A percentile compares a stretch with the other conserved stretches of the same genome.
phyloP scores from a whole-genome alignment of 805 yeast species.

The Cyberlindnera mississippiensis region DNA sequence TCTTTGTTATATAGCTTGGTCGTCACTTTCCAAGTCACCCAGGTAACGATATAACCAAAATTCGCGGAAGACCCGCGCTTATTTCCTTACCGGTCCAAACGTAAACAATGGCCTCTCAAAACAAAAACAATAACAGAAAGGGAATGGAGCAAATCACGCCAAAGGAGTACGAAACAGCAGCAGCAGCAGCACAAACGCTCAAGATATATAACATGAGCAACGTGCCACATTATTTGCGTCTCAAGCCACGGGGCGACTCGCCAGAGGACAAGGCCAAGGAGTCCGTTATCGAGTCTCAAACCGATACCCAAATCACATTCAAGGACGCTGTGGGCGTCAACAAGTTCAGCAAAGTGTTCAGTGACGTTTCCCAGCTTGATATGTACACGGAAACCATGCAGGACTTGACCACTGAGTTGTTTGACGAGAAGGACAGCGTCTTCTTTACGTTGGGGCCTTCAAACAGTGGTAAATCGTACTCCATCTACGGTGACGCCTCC shows the following conservation, averaged over 20 bases:
- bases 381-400: constrained; percentile 31
- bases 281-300: constrained; percentile 24
- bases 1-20: too few species aligned
- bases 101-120: constrained; percentile 10
- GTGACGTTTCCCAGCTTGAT: constrained; percentile 32
- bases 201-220: constrained; percentile 8
- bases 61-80: constrained; percentile 2
- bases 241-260: constrained; percentile 31
- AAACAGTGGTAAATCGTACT: constrained; percentile 45
- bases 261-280: constrained; percentile 13
- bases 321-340: constrained; percentile 24
- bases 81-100: constrained; percentile 9
- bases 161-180: too few species aligned
- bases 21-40: too few species aligned
- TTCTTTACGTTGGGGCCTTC: constrained; percentile 52
- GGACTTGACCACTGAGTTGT: constrained; percentile 18
- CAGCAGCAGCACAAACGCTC: background rate
- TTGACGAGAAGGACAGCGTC: constrained; percentile 37
- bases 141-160: too few species aligned
- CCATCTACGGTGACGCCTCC: constrained; percentile 33
- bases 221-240: constrained; percentile 36
- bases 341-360: constrained; percentile 33
- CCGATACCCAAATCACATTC: constrained; percentile 25
- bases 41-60: too few species aligned
- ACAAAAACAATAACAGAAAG: constrained; percentile 4